Evolutionary conservation across 257 asterid species (phyloP).

Genomic region (Gynochthodes officinalis): DNA sequence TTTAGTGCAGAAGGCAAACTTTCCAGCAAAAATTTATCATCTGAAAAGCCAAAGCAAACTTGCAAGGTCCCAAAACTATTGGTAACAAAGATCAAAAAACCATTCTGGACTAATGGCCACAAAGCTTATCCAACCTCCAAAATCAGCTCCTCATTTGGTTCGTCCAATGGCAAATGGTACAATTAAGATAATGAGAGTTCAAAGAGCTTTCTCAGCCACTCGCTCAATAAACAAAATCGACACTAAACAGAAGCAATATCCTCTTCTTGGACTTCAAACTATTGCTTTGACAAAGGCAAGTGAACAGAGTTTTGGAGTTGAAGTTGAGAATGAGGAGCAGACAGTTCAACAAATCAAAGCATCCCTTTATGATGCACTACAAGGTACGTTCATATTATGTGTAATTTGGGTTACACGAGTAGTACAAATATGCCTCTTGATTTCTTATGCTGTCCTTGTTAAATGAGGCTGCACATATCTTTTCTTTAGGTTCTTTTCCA

Average conservation of each 20-base stretch:
- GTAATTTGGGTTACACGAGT: no score
- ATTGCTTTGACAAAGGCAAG: conserved; percentile 34
- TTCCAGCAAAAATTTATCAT: not conserved
- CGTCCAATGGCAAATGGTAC: conserved; percentile 33
- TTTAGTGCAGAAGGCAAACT: not conserved
- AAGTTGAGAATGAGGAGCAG: conserved; percentile 22
- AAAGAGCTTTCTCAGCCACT: conserved; percentile 32
- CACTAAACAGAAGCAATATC: conserved; percentile 30
- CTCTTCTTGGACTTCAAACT: conserved; percentile 20
- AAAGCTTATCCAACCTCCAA: conserved; percentile 48
- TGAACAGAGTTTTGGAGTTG: conserved; percentile 36
- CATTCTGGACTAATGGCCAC: conserved; percentile 38
- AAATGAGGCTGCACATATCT: no score
- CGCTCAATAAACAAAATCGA: conserved; percentile 19
- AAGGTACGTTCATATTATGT: conserved; percentile 44
- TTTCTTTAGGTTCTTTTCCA: no score
- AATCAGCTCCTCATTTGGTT: conserved; percentile 39
- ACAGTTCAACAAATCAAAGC: conserved; percentile 37
- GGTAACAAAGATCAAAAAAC: not conserved
- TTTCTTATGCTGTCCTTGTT: no score
- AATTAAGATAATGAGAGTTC: conserved; percentile 32
- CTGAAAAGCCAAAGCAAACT: not conserved
- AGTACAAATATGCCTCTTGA: no score
- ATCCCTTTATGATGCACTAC: conserved; percentile 45
- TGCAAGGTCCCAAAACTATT: no score